Base-by-base conservation (phyloP, 768 basidiomycete genomes). In the Lentinula lateritia region DNA sequence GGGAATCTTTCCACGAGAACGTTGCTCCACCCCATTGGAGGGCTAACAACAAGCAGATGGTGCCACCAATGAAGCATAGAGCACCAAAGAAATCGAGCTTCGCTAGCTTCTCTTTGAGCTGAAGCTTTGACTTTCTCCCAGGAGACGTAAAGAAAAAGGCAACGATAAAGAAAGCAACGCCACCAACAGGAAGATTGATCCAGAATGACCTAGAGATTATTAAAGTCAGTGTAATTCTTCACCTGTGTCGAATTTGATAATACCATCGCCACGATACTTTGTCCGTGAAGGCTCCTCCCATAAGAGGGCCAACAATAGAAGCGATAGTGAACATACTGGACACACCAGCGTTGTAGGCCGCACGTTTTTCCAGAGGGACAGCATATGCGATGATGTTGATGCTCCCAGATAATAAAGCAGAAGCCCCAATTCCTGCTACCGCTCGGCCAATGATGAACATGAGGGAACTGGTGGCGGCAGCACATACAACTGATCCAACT, bases 21-120 rank as follows among this genome's bases (percentile, higher is more conserved):
- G 70, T 66, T 64, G 76, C 75, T 0, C 80, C 80, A 18, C 79
- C 80, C 76, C 77, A 78, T 58, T 78, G 75, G 1, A 81, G 67
- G 2, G 80, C 73, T 7, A 81, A 69, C 16, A 80, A 68, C 12
- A 80, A 66, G 45, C 67, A 70, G 5, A 74, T 76, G 42, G 78
- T 43, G 20, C 55, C 61, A 12, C 61, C 57, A 10, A 62, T 43
- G 23, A 62, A 57, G 34, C 34, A 58, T 15, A 62, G 8, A 6
- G 61, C 61, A 5, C 61, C 61, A 6, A 62, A 20, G 12, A 62
- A 50, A 43, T 62, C 61, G 10, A 62, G 48, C 10, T 58, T 56
- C 16, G 55, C 56, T 9, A 62, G 9, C 23, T 62, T 62, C 38
- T 62, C 61, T 39, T 36, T 58, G 1, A 48, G n/a, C 32, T 48